Evolutionary conservation across 2,329 filamentous ascomycete genomes (phyloP).

Genomic region (Westerdykella sp.): DNA sequence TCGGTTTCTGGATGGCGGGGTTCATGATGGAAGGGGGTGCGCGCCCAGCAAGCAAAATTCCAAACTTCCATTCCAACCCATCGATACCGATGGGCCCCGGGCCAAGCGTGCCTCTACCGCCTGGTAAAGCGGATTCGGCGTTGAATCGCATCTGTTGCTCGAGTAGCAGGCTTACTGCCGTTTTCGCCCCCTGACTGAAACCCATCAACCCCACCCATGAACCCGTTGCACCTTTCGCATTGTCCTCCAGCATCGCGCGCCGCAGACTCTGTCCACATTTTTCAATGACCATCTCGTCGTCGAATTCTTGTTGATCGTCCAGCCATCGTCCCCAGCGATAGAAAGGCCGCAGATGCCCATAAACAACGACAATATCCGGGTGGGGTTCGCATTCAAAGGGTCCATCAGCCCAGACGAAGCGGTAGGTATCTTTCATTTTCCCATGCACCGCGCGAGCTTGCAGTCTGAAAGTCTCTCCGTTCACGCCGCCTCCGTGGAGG

Average conservation of each 20-base stretch:
- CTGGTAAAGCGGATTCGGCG: slow-evolving; percentile 14
- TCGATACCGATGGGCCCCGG: slow-evolving; percentile 21
- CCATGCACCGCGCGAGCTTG: slow-evolving; percentile 57
- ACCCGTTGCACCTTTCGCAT: slow-evolving; percentile 35
- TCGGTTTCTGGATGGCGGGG: slow-evolving; percentile 27
- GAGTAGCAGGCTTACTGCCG: slow-evolving; percentile 42
- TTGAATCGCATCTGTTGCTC: slow-evolving; percentile 54
- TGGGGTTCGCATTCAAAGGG: slow-evolving; percentile 60
- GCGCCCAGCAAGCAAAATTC: slow-evolving; percentile 56
- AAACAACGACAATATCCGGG: slow-evolving; percentile 58
- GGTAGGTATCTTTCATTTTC: slow-evolving; percentile 53
- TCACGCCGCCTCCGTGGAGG: slow-evolving; percentile 74
- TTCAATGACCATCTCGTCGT: slow-evolving; percentile 44
- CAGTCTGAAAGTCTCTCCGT: slow-evolving; percentile 60
- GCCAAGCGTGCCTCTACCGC: slow-evolving; percentile 14
- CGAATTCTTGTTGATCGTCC: slow-evolving; percentile 50
- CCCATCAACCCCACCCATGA: slow-evolving; percentile 48
- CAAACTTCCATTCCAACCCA: slow-evolving; percentile 50
- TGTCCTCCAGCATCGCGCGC: slow-evolving; percentile 43
- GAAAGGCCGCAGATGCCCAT: slow-evolving; percentile 61
- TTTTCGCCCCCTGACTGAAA: slow-evolving; percentile 47
- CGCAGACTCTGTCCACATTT: slow-evolving; percentile 43
- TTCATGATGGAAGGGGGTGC: slow-evolving; percentile 54
- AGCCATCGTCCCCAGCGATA: slow-evolving; percentile 58
- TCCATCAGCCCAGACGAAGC: slow-evolving; percentile 66